Conservation (phyloP, 2,329 filamentous ascomycete species). For the Fusarium nanum region DNA sequence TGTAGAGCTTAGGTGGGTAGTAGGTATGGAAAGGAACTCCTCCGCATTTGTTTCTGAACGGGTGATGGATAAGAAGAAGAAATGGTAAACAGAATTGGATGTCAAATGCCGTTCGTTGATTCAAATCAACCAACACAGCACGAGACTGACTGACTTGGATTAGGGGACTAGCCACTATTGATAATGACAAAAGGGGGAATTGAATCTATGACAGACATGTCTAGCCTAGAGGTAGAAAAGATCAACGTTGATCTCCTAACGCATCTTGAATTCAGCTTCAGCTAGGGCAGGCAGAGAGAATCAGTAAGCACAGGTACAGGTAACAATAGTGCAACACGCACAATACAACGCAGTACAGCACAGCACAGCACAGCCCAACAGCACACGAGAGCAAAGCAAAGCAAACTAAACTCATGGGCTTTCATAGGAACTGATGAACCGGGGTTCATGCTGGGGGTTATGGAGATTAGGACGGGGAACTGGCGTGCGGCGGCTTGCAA, state of each 20-base stretch:
- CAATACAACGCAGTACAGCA: neutral
- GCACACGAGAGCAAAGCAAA: neutral
- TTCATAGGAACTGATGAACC: conserved; percentile 12
- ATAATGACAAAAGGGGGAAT: conserved; percentile 20
- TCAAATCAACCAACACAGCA: conserved; percentile 17
- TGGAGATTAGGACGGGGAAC: conserved; percentile 40
- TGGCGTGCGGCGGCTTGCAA: conserved; percentile 32
- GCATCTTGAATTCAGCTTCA: conserved; percentile 7
- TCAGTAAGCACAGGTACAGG: neutral
- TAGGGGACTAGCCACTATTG: neutral
- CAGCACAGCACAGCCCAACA: neutral
- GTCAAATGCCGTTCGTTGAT: conserved; percentile 12
- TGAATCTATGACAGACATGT: conserved; percentile 21
- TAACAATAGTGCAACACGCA: neutral
- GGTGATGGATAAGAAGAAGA: conserved; percentile 11
- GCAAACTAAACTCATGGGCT: neutral
- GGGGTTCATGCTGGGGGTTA: conserved; percentile 18
- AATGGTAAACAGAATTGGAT: conserved; percentile 14
- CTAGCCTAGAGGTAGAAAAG: conserved; percentile 28
- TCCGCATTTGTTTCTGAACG: conserved; percentile 23
- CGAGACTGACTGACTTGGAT: conserved; percentile 12
- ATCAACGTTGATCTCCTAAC: conserved; percentile 20
- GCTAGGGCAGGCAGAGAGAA: neutral
- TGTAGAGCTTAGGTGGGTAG: neutral
- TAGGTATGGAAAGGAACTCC: conserved; percentile 17